Conservation (phyloP, 2,329 filamentous ascomycete species). For the Ustulina deusta region DNA sequence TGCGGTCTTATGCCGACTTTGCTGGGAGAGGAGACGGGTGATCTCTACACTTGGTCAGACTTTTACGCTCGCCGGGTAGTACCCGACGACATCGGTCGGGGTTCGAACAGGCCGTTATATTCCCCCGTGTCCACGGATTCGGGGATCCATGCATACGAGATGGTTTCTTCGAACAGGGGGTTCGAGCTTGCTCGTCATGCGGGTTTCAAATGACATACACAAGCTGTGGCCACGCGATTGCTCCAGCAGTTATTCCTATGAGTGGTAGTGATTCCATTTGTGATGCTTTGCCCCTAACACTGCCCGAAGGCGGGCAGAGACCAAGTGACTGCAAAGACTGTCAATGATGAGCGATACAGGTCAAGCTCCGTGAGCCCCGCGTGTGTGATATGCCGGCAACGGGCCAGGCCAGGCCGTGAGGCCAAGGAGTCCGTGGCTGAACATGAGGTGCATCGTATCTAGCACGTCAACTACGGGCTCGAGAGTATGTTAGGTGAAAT, state of each 20-base stretch:
- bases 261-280: slow-evolving; percentile 35
- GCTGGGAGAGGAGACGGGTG: slow-evolving; percentile 37
- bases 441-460: slow-evolving; percentile 42
- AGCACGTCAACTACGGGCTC: slow-evolving; percentile 39
- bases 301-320: slow-evolving; percentile 39
- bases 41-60: slow-evolving; percentile 40
- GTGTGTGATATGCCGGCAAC: slow-evolving; percentile 41
- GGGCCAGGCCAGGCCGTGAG: background rate
- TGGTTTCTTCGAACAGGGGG: no score
- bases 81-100: slow-evolving; percentile 9
- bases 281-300: slow-evolving; percentile 45
- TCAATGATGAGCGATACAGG: slow-evolving; percentile 40
- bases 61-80: slow-evolving; percentile 3
- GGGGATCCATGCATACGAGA: no score
- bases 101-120: no score
- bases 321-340: slow-evolving; percentile 45
- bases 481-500: slow-evolving; percentile 32
- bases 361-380: slow-evolving; percentile 38
- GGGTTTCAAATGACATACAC: no score
- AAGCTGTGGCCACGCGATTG: no score
- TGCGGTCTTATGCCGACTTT: slow-evolving; percentile 40
- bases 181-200: no score
- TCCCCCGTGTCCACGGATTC: no score
- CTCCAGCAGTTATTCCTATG: slow-evolving; percentile 39
- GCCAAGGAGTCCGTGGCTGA: slow-evolving; percentile 21